Base-by-base conservation (phyloP, 345 rosid species). In the Garcia nutans region DNA sequence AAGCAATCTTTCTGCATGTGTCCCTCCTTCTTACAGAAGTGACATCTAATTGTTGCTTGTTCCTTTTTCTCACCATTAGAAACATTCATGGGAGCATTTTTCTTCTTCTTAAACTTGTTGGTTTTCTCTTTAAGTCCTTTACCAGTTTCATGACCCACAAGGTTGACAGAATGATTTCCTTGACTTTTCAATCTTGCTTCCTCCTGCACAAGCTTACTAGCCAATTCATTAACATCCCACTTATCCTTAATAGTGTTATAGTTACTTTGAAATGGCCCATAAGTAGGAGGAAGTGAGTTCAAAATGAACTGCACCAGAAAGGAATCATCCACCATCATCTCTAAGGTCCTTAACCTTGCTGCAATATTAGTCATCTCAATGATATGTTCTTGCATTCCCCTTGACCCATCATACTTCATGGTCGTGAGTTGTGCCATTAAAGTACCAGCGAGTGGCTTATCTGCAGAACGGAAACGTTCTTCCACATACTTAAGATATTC, bases 161-260 rank as follows among this genome's bases (percentile, higher is more conserved):
- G 61, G 47, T 76, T 26, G 8, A 72, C 17, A 22, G 24, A 64
- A 70, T 59, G 10, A 67, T 0, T 20, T 68, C 69, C 44, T 52
- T 60, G 63, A 11, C 20, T 74, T 7, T 72, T 75, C 3, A n/a
- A 9, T 33, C 17, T 41, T 0, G 45, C 19, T 33, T 71, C 26
- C 44, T 37, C 65, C 1, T 73, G 24, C 63, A 75, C 10, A 16
- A 75, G 70, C 68, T 61, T 68, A 66, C 17, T 76, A 1, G 13
- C 1, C n/a, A 79, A 65, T 76, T 84, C 74, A 69, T 47, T 54
- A 28, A 78, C 47, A 76, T 82, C 76, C 19, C 74, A 71, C 22
- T 71, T 71, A 0, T 71, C 50, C 65, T 56, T 33, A 1, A 71
- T 71, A 5, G 80, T 82, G n/a, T 77, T 80, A 10, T 77, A 77